phyloP scores from a whole-genome alignment of 208 protist species.

The Trypanosomatidae sp. region DNA sequence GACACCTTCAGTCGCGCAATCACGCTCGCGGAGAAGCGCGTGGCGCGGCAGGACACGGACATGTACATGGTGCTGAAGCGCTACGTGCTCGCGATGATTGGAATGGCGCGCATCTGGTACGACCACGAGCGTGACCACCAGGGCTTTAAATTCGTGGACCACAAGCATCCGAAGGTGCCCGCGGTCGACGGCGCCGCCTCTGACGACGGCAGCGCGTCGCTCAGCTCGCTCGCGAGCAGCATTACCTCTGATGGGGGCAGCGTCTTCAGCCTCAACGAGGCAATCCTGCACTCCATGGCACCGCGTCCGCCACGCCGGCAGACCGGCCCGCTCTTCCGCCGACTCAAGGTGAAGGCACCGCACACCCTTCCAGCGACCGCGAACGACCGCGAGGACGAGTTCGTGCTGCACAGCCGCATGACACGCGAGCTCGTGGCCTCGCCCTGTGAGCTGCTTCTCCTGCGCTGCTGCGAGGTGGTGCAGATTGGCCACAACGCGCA shows the following conservation, averaged over 20 bases:
- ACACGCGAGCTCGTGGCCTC: conserved; percentile 75
- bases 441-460: conserved; percentile 80
- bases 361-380: conserved; percentile 11
- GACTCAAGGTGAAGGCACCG: conserved; percentile 48
- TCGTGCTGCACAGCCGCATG: conserved; percentile 84
- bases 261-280: conserved; percentile 79
- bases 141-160: conserved; percentile 61
- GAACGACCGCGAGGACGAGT: conserved; percentile 62
- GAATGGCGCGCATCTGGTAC: conserved; percentile 80
- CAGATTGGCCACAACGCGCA: conserved; percentile 80
- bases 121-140: conserved; percentile 70
- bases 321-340: conserved; percentile 55
- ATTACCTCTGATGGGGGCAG: conserved; percentile 50
- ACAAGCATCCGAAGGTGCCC: conserved; percentile 28
- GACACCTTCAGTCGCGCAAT: conserved; percentile 70
- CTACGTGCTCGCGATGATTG: conserved; percentile 83
- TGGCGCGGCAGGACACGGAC: conserved; percentile 72
- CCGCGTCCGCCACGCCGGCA: conserved; percentile 51
- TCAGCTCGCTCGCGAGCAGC: conserved; percentile 59
- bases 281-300: conserved; percentile 73
- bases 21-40: conserved; percentile 71
- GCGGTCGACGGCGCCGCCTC: conserved; percentile 20
- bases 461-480: conserved; percentile 85
- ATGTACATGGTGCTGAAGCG: conserved; percentile 86
- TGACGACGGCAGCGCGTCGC: conserved; percentile 18